phyloP scores from a whole-genome alignment of 169 alveolate genomes.

The Amoebophrya sp. region DNA sequence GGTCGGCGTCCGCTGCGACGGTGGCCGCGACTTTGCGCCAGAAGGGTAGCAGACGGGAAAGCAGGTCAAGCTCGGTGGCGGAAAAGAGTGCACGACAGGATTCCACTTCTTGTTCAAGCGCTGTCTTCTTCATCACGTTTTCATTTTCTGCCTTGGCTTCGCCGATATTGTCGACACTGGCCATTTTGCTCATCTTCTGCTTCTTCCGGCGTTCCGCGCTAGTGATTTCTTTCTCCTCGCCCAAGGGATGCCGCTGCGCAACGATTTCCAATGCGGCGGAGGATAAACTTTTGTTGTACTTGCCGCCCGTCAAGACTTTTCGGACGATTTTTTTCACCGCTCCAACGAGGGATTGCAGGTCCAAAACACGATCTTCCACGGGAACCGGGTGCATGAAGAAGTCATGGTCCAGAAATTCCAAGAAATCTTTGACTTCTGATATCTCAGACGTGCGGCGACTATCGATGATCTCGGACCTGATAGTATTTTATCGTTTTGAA shows the following conservation, averaged over 20 bases:
- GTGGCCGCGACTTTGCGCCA: conserved; percentile 11
- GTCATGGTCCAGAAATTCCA: background rate
- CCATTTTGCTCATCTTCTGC: background rate
- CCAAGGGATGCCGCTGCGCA: background rate
- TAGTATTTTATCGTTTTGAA: no score
- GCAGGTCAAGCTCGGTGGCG: background rate
- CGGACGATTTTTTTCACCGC: background rate
- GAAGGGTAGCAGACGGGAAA: background rate
- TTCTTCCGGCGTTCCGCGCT: background rate
- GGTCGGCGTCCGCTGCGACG: no score
- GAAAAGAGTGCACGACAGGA: background rate
- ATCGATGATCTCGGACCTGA: background rate
- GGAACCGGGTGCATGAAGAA: conserved; percentile 3
- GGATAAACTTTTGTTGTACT: background rate
- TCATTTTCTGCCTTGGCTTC: background rate
- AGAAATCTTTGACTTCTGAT: background rate
- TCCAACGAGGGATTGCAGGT: background rate
- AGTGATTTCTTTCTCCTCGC: background rate
- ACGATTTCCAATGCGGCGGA: background rate
- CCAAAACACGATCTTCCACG: background rate
- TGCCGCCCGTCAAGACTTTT: background rate
- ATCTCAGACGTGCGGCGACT: background rate
- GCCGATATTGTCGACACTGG: background rate
- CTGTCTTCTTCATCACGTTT: no score
- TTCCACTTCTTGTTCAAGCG: no score